These are phyloP conservation scores for Blastobotrys elegans DNA, from an alignment of 1,139 yeast genomes.

Conservation along the genomic window DNA sequence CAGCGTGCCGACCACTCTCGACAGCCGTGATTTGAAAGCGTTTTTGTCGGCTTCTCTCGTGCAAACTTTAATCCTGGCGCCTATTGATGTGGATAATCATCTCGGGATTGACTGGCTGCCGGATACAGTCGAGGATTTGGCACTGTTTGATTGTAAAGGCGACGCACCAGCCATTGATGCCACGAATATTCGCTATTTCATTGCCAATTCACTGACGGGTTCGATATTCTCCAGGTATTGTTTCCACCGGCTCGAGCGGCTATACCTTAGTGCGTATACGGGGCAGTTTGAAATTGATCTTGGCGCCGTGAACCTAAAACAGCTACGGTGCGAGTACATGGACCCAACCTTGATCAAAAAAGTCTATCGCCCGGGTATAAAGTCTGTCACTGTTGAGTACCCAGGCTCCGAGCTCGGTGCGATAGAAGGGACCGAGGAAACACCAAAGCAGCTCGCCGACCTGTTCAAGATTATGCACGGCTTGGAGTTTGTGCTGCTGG, in stretches of 20 bases:
- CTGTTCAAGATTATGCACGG: background rate
- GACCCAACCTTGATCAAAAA: background rate
- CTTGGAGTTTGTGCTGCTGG: constrained; percentile 3
- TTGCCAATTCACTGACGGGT: constrained; percentile 4
- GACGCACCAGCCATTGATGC: background rate
- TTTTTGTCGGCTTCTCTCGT: background rate
- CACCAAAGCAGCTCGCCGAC: background rate
- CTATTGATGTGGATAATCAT: constrained; percentile 3
- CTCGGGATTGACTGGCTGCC: constrained; percentile 3
- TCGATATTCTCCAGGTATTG: background rate
- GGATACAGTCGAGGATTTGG: constrained; percentile 4
- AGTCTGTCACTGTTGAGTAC: constrained; percentile 1
- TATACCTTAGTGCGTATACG: background rate
- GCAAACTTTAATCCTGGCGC: constrained; percentile 5
- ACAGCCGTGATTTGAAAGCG: background rate
- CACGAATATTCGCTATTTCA: constrained; percentile 2
- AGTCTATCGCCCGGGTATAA: background rate
- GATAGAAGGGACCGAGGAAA: background rate
- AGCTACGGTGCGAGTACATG: constrained; percentile 2
- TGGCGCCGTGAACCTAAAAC: background rate
- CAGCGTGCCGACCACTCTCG: background rate
- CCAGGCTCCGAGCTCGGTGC: background rate
- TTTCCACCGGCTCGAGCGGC: constrained; percentile 5
- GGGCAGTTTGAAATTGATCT: background rate
- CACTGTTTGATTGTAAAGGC: background rate